Evolutionary conservation across 208 protist species (phyloP), one percentile per base, ranked within the genome.

Genomic region (Trichomonas tenax): DNA sequence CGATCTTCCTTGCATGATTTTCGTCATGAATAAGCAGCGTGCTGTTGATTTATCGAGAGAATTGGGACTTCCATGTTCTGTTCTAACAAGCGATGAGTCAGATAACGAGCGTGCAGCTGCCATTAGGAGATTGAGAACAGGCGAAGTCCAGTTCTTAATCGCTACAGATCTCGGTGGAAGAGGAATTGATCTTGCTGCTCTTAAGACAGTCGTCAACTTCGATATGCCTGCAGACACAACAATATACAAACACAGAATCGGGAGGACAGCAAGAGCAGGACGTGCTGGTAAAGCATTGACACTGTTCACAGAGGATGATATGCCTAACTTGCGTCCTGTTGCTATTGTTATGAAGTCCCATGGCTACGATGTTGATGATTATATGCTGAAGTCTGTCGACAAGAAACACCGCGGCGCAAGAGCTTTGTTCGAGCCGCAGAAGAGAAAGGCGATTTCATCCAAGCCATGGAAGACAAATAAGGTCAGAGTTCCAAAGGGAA

Each of bases 161-260:
- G 46, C 86, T 34, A 93, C 86, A 14, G 86, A 93, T 36, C 31
- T 93, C 1, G 97, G 96, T 34, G 86, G 95, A 45, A 81, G 97
- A 46, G 97, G 97, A 44, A 95, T 98, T 14, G 98, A 98, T 96
- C 97, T 98, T 51, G 97, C 97, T 44, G 90, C 96, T 0, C 97
- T 98, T 0, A 82, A 96, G 45, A 95, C 97, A 0, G 98, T 98
- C 6, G 96, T 98, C 36, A 98, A 98, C 82, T 98, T 98, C 82
- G 97, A 98, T 45, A 82, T 98, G n/a, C 97, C 98, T 9, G 40
- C 96, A 45, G 88, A 90, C 40, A 96, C 97, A 23, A 96, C 93
- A 26, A 97, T 97, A 49, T 98, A 98, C 45, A 96, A 98, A 34
- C 97, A 98, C 88, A 96, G 97, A 58, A 96, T 97, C 31, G 96